A percentile compares a stretch with the other conserved stretches of the same genome.
These are phyloP conservation scores for Hypoxylon fuscum DNA, from an alignment of 495 filamentous ascomycete genomes.

Conservation along the genomic window DNA sequence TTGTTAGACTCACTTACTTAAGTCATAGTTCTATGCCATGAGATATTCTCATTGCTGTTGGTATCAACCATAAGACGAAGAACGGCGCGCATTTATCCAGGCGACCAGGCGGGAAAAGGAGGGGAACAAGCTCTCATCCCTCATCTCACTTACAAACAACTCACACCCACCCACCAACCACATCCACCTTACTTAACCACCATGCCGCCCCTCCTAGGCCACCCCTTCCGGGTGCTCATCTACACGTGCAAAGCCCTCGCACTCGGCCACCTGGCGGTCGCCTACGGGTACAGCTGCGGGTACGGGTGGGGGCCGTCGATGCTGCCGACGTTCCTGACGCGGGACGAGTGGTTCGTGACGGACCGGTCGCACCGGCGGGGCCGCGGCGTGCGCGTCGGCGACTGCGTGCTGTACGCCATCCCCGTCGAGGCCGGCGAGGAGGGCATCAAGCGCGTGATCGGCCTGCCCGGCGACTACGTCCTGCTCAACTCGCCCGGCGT, in stretches of 20 bases:
- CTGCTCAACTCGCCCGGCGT: conserved; percentile 65
- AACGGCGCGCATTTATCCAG: too few relatives aligned
- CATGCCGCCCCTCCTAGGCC: conserved; percentile 39
- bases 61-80: too few relatives aligned
- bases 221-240: conserved; percentile 51
- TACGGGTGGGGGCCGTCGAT: conserved; percentile 74
- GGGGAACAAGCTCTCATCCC: too few relatives aligned
- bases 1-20: too few relatives aligned
- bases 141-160: too few relatives aligned
- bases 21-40: too few relatives aligned
- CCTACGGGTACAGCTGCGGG: conserved; percentile 61
- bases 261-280: conserved; percentile 66
- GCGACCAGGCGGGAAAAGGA: too few relatives aligned
- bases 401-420: conserved; percentile 80
- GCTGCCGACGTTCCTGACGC: conserved; percentile 76
- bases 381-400: conserved; percentile 76
- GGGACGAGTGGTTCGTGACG: conserved; percentile 74
- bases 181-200: not conserved
- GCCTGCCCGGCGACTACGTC: conserved; percentile 91
- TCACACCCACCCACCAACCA: too few relatives aligned
- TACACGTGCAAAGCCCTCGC: conserved; percentile 56
- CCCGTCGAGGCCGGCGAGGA: conserved; percentile 70
- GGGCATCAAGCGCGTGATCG: conserved; percentile 83
- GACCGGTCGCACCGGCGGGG: conserved; percentile 72
- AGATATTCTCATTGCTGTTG: too few relatives aligned